Evolutionary conservation across 345 rosid species (phyloP).

Genomic region (Boechera stricta): DNA sequence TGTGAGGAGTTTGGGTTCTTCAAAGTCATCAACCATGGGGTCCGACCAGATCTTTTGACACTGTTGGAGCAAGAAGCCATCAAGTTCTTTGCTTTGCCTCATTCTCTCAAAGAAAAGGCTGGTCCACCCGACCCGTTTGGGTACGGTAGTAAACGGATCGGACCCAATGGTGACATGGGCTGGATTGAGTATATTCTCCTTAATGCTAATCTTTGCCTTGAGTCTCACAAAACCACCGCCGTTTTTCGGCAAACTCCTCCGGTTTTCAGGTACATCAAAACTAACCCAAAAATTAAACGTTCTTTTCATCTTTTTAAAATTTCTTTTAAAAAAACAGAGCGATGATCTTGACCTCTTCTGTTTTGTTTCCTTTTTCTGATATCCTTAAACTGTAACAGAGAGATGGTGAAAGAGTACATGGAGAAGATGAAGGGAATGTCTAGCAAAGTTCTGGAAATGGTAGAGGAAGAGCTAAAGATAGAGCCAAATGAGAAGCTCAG

Average conservation of each 20-base stretch:
- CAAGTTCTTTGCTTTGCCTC: constrained; percentile 63
- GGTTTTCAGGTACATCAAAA: constrained; percentile 54
- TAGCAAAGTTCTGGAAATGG: constrained; percentile 65
- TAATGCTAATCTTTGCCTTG: constrained; percentile 47
- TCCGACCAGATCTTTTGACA: constrained; percentile 56
- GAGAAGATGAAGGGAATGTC: constrained; percentile 62
- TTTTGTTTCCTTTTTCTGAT: not conserved
- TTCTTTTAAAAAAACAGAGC: not conserved
- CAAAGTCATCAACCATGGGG: constrained; percentile 72
- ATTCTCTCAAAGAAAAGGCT: constrained; percentile 60
- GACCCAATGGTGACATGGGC: constrained; percentile 73
- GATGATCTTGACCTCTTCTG: not conserved
- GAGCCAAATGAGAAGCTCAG: constrained; percentile 64
- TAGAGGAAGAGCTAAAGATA: constrained; percentile 70
- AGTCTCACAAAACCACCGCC: constrained; percentile 44
- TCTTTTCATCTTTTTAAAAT: not conserved
- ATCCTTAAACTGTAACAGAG: constrained; percentile 46
- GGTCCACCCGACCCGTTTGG: constrained; percentile 86
- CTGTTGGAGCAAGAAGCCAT: constrained; percentile 59
- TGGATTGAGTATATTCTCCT: constrained; percentile 81
- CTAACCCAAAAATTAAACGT: not conserved
- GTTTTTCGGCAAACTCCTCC: constrained; percentile 51
- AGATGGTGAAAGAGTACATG: constrained; percentile 61
- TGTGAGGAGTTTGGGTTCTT: constrained; percentile 80
- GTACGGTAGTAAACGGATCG: constrained; percentile 75